phyloP scores from a whole-genome alignment of 352 stramenopile species.

The Phytophthora cactorum region DNA sequence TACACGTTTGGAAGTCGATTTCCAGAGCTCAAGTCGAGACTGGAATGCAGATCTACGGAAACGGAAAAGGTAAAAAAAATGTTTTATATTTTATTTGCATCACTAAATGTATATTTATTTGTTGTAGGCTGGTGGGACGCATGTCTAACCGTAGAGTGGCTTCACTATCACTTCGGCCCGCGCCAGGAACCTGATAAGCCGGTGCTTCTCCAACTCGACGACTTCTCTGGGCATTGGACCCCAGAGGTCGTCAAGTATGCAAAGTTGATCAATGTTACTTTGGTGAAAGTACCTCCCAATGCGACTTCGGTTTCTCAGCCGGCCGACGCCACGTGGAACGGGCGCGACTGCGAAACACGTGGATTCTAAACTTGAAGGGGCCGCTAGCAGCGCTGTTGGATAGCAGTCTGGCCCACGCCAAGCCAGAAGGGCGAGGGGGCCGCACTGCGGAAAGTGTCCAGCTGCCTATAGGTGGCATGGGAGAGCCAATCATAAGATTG shows the following conservation, averaged over 20 bases:
- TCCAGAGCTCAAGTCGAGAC: neutral
- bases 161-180: neutral
- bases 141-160: neutral
- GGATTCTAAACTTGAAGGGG: neutral
- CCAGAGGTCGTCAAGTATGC: neutral
- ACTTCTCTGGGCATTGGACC: neutral
- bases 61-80: conserved; percentile 2
- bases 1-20: neutral
- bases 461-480: too few species aligned
- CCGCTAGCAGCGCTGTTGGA: neutral
- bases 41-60: neutral
- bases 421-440: too few species aligned
- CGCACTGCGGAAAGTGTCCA: too few species aligned
- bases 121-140: neutral
- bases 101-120: neutral
- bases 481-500: too few species aligned
- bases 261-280: neutral
- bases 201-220: neutral
- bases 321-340: neutral
- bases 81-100: neutral
- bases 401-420: too few species aligned
- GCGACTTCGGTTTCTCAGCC: neutral
- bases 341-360: neutral
- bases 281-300: neutral
- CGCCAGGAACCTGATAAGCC: neutral